Percentiles rank a stretch among this genome's conserved stretches.
These are phyloP conservation scores for Scleromitrula shiraiana DNA, from an alignment of 2,329 filamentous ascomycete species.

Conservation along the genomic window DNA sequence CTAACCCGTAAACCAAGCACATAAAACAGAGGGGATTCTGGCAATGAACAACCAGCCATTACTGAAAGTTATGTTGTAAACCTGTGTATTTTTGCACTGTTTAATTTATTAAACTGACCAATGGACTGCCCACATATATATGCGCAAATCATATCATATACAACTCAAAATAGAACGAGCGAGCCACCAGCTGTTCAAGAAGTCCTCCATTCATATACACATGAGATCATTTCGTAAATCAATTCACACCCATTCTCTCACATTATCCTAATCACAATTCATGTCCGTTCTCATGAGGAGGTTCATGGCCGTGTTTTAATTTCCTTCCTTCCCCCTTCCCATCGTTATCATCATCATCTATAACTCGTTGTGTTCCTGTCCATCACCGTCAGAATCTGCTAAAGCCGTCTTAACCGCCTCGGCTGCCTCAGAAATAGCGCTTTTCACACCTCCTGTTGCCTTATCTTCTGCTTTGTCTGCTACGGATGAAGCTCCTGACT, in stretches of 20 bases:
- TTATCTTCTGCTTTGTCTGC: constrained; percentile 16
- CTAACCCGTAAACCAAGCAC: too few species aligned
- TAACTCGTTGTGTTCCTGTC: constrained; percentile 53
- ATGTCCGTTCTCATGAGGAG: constrained; percentile 7
- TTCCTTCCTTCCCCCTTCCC: not conserved
- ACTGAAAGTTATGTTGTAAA: too few species aligned
- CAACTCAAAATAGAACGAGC: too few species aligned
- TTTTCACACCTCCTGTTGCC: constrained; percentile 28
- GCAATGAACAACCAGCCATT: too few species aligned
- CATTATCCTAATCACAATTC: constrained; percentile 2
- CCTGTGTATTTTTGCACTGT: too few species aligned
- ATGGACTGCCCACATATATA: too few species aligned
- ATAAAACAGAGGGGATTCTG: too few species aligned
- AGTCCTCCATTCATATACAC: too few species aligned
- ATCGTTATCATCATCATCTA: constrained; percentile 29
- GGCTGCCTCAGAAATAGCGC: constrained; percentile 43
- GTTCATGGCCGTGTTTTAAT: constrained; percentile 8
- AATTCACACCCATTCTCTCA: not conserved
- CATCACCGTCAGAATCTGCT: constrained; percentile 46
- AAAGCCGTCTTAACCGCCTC: constrained; percentile 45
- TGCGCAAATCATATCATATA: too few species aligned
- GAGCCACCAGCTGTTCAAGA: too few species aligned
- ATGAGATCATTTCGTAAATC: too few species aligned
- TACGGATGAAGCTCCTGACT: constrained; percentile 24
- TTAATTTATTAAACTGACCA: too few species aligned